Evolutionary conservation across 2,329 filamentous ascomycete genomes (phyloP).

Genomic region (Clarireedia homoeocarpa): DNA sequence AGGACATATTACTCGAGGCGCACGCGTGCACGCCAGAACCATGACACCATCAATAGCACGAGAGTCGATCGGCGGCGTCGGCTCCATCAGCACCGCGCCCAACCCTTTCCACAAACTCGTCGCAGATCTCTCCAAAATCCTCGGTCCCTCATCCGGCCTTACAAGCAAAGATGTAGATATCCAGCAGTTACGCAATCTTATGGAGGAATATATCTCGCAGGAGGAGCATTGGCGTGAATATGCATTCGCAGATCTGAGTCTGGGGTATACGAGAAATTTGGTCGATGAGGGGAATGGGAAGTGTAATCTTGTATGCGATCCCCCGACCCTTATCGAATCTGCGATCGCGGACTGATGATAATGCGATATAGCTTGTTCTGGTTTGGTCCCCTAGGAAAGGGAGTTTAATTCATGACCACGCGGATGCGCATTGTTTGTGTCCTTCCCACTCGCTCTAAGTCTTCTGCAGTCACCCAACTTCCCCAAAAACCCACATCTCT

Average conservation of each 20-base stretch:
- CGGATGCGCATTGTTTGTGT: constrained; percentile 67
- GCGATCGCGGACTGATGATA: background rate
- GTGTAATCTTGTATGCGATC: constrained; percentile 40
- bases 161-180: constrained; percentile 77
- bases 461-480: background rate
- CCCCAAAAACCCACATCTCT: background rate
- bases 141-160: constrained; percentile 76
- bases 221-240: constrained; percentile 67
- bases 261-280: constrained; percentile 78
- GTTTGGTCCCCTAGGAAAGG: constrained; percentile 82
- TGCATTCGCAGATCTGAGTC: constrained; percentile 61
- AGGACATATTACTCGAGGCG: background rate
- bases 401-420: constrained; percentile 81
- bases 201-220: constrained; percentile 65
- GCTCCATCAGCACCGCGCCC: constrained; percentile 24
- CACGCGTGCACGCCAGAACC: background rate
- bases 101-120: constrained; percentile 64
- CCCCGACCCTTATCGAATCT: background rate
- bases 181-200: constrained; percentile 59
- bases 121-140: constrained; percentile 59
- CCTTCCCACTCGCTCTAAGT: background rate
- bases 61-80: background rate
- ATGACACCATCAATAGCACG: constrained; percentile 5
- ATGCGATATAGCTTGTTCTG: constrained; percentile 65
- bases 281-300: constrained; percentile 81